A percentile compares a stretch with the other conserved stretches of the same genome.
These are phyloP conservation scores for Cyberlindnera subsufficiens DNA, from an alignment of 805 yeast species.

Conservation along the genomic window DNA sequence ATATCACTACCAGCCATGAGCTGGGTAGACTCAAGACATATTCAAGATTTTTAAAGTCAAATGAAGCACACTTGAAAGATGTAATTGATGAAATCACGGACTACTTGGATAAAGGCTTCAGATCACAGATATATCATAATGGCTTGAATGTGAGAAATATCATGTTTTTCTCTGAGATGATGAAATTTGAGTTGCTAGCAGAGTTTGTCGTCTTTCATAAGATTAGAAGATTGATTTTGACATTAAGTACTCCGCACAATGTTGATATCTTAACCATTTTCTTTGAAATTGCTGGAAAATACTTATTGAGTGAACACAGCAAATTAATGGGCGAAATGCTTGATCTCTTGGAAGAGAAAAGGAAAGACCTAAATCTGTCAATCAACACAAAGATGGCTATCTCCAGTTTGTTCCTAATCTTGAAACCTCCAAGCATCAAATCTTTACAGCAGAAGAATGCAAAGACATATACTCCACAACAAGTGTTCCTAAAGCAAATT, in stretches of 20 bases:
- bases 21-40: slow-evolving; percentile 42
- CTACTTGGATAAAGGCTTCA: slow-evolving; percentile 52
- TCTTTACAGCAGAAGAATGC: slow-evolving; percentile 19
- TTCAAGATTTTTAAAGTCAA: slow-evolving; percentile 65
- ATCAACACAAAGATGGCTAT: slow-evolving; percentile 54
- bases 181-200: slow-evolving; percentile 71
- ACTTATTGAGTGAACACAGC: slow-evolving; percentile 52
- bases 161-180: slow-evolving; percentile 64
- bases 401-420: slow-evolving; percentile 44
- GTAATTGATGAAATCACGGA: slow-evolving; percentile 47
- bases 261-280: slow-evolving; percentile 65
- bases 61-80: slow-evolving; percentile 41
- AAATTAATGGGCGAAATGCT: slow-evolving; percentile 61
- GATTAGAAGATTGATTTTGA: slow-evolving; percentile 52
- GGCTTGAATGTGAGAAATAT: slow-evolving; percentile 50
- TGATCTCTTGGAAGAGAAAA: slow-evolving; percentile 43
- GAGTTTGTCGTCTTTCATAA: slow-evolving; percentile 68
- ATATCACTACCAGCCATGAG: slow-evolving; percentile 45
- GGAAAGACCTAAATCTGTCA: slow-evolving; percentile 42
- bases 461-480: slow-evolving; percentile 34
- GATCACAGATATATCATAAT: slow-evolving; percentile 52
- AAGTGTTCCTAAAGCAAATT: slow-evolving; percentile 42
- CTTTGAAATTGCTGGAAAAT: slow-evolving; percentile 69
- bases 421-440: slow-evolving; percentile 50
- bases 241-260: slow-evolving; percentile 47